Conservation (phyloP, 2,329 filamentous ascomycete genomes). For the Madurella fahalii region DNA sequence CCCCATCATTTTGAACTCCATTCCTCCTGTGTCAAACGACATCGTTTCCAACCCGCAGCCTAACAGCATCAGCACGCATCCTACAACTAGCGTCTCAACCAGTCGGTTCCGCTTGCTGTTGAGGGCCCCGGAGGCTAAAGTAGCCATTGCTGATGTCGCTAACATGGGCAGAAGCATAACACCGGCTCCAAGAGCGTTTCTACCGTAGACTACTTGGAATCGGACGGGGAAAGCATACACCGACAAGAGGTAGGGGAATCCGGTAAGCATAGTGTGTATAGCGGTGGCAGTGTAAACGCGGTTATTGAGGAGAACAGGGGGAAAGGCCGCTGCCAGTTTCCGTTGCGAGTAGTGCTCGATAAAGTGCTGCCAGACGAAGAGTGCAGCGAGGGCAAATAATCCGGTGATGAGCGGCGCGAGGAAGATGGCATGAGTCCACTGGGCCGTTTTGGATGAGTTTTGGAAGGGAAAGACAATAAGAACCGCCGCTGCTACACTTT, state of each 20-base stretch:
- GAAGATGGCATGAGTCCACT: slow-evolving; percentile 42
- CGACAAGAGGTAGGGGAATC: slow-evolving; percentile 47
- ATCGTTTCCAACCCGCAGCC: slow-evolving; percentile 47
- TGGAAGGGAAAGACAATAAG: slow-evolving; percentile 58
- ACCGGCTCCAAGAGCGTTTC: slow-evolving; percentile 43
- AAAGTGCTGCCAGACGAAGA: slow-evolving; percentile 40
- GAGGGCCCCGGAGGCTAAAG: slow-evolving; percentile 38
- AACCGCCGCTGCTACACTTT: slow-evolving; percentile 45
- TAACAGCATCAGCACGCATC: slow-evolving; percentile 41
- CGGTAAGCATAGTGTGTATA: slow-evolving; percentile 45
- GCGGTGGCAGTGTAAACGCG: slow-evolving; percentile 41
- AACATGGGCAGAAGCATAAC: slow-evolving; percentile 53
- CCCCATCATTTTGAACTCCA: slow-evolving; percentile 45
- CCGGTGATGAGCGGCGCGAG: slow-evolving; percentile 40
- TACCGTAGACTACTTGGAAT: slow-evolving; percentile 47
- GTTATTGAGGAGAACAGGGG: slow-evolving; percentile 45
- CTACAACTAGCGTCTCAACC: slow-evolving; percentile 41
- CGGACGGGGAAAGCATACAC: slow-evolving; percentile 48
- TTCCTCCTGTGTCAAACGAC: slow-evolving; percentile 29
- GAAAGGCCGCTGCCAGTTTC: slow-evolving; percentile 39
- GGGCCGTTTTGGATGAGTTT: slow-evolving; percentile 35
- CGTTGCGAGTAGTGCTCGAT: slow-evolving; percentile 13
- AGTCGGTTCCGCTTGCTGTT: slow-evolving; percentile 42
- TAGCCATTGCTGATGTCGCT: slow-evolving; percentile 44
- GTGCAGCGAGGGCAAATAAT: slow-evolving; percentile 31